Evolutionary conservation across 2,329 filamentous ascomycete genomes (phyloP), one percentile per base, ranked within the genome.

Genomic region (Pseudocercospora pini-densiflorae): DNA sequence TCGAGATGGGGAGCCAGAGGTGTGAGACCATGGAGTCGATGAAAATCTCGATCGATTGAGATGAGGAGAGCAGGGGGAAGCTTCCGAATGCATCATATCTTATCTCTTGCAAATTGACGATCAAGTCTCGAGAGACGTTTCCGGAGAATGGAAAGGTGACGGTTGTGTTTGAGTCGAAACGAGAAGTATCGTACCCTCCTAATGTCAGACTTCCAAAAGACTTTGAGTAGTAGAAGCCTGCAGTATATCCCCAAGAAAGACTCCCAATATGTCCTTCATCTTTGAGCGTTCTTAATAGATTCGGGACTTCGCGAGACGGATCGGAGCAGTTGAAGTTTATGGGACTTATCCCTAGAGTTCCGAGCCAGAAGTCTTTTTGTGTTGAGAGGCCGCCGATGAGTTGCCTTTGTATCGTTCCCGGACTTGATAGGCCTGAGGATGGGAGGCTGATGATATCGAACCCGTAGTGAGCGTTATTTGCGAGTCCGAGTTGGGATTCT

Each of bases 221-320:
- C 24, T 71, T 64, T 49, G 71, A 67, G 62, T 77, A 76, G 3
- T 59, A 43, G 6, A 79, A 76, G 10, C 80, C 80, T n/a, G 80
- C 80, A 2, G 79, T 81, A 64, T 81, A 82, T 5, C 73, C 78
- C 75, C 75, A 82, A 0, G 77, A 79, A 6, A 74, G 64, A 59
- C 77, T 79, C 1, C 78, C 76, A 43, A 81, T 80, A 2, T 72
- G 70, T 27, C 72, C 70, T 16, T 53, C 27, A n/a, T 71, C 62
- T 31, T 75, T 73, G 24, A 81, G 62, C 10, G 66, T 73, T n/a
- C 61, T 64, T 60, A 81, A 64, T 24, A 79, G 71, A 49, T 73
- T 76, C 3, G 74, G 69, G 9, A 76, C 68, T 1, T 76, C 74
- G 45, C 77, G 70, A 55, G 75, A 78, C 67, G 75, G 77, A 61